Percentiles rank a stretch among this genome's conserved stretches.
Evolutionary conservation across 2,329 filamentous ascomycete genomes (phyloP).

Genomic region (Capronia americana): DNA sequence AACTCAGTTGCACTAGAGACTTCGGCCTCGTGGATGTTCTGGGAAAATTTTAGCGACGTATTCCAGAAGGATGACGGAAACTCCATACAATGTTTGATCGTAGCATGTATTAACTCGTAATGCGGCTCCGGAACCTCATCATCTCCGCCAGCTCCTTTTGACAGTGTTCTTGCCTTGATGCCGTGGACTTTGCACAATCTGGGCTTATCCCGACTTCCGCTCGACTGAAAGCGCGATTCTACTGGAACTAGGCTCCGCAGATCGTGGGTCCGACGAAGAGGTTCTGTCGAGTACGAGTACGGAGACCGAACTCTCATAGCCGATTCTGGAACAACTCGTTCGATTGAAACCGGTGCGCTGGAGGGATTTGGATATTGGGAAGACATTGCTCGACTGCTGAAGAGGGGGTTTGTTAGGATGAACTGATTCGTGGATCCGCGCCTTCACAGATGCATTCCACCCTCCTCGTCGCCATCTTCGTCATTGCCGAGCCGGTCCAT

Average conservation of each 20-base stretch:
- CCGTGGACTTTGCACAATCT: background rate
- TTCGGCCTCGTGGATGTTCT: background rate
- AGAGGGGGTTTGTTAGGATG: background rate
- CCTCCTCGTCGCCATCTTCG: constrained; percentile 43
- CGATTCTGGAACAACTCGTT: background rate
- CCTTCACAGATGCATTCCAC: constrained; percentile 53
- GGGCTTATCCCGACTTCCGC: background rate
- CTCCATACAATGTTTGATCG: background rate
- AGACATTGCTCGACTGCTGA: background rate
- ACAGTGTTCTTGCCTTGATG: no score
- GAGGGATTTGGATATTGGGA: background rate
- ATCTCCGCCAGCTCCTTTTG: background rate
- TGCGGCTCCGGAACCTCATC: background rate
- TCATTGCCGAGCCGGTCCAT: constrained; percentile 45
- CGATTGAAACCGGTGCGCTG: no score
- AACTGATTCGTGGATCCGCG: background rate
- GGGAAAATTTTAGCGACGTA: background rate
- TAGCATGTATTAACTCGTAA: background rate
- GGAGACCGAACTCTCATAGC: background rate
- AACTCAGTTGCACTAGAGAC: background rate
- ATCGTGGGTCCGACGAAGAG: background rate
- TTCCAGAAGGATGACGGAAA: background rate
- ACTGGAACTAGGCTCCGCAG: background rate
- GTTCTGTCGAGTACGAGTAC: background rate
- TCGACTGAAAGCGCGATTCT: background rate